phyloP scores from a whole-genome alignment of 2,329 filamentous ascomycete genomes.

The Alternaria metachromatica region DNA sequence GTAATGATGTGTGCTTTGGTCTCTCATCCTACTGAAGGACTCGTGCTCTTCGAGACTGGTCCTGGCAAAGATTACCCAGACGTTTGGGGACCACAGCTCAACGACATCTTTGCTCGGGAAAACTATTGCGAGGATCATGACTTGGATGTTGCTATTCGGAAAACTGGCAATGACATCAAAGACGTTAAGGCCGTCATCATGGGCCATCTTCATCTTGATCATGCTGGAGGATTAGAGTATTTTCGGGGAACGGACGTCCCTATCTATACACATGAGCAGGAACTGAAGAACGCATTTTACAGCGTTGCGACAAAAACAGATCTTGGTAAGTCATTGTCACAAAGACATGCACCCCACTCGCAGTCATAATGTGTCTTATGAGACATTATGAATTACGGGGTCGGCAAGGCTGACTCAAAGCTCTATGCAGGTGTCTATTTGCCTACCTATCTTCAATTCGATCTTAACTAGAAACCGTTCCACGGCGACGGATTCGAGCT shows the following conservation, averaged over 20 bases:
- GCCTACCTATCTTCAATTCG: no score
- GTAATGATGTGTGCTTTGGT: conserved; percentile 39
- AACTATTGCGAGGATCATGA: conserved; percentile 27
- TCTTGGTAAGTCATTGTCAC: conserved; percentile 37
- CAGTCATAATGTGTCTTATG: no score
- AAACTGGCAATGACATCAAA: conserved; percentile 43
- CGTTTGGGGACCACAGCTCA: conserved; percentile 34
- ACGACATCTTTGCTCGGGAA: conserved; percentile 41
- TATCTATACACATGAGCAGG: conserved; percentile 48
- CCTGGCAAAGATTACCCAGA: conserved; percentile 40
- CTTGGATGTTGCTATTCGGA: conserved; percentile 28
- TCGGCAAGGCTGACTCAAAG: no score
- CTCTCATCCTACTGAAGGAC: conserved; percentile 42
- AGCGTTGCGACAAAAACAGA: conserved; percentile 40
- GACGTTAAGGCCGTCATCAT: conserved; percentile 48
- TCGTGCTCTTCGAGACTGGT: conserved; percentile 47
- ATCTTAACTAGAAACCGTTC: no score
- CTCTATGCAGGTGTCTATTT: no score
- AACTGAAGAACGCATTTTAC: conserved; percentile 49
- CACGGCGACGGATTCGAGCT: background rate
- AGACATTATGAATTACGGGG: no score
- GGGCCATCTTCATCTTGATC: conserved; percentile 48
- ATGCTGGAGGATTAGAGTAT: conserved; percentile 46
- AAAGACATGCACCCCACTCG: conserved; percentile 38
- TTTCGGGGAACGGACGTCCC: conserved; percentile 47